Conservation (phyloP, 1,284 basidiomycete species). For the Puccinia hordei region DNA sequence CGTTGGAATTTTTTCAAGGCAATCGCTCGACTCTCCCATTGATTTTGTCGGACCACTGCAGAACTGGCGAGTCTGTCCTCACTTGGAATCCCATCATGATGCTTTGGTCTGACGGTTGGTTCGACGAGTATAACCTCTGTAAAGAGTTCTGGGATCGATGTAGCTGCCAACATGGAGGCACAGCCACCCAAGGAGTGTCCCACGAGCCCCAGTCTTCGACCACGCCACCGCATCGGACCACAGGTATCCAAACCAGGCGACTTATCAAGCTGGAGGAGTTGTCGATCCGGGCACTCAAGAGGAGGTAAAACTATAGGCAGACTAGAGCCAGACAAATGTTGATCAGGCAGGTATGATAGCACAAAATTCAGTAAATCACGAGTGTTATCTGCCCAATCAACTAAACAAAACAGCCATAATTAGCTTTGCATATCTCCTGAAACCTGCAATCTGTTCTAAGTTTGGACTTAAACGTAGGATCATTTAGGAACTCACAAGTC, state of each 20-base stretch:
- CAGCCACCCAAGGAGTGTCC: constrained; percentile 46
- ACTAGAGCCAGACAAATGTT: constrained; percentile 51
- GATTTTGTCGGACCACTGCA: constrained; percentile 64
- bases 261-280: constrained; percentile 72
- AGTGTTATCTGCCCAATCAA: constrained; percentile 70
- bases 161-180: constrained; percentile 64
- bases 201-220: neutral
- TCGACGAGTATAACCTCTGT: constrained; percentile 76
- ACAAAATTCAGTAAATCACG: constrained; percentile 76
- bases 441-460: too few relatives aligned
- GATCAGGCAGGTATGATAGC: constrained; percentile 66
- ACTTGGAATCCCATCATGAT: constrained; percentile 52
- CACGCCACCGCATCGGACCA: constrained; percentile 59
- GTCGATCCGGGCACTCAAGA: constrained; percentile 53
- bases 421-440: neutral
- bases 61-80: constrained; percentile 53
- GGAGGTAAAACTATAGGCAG: constrained; percentile 63
- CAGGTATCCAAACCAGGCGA: constrained; percentile 75
- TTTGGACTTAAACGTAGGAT: neutral
- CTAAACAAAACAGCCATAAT: constrained; percentile 59
- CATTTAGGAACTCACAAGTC: constrained; percentile 20
- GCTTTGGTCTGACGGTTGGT: constrained; percentile 67
- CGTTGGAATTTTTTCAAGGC: constrained; percentile 66
- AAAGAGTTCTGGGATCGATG: constrained; percentile 70
- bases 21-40: constrained; percentile 68